These are phyloP conservation scores for Suillus weaverae DNA, from an alignment of 768 basidiomycete species.

Conservation along the genomic window DNA sequence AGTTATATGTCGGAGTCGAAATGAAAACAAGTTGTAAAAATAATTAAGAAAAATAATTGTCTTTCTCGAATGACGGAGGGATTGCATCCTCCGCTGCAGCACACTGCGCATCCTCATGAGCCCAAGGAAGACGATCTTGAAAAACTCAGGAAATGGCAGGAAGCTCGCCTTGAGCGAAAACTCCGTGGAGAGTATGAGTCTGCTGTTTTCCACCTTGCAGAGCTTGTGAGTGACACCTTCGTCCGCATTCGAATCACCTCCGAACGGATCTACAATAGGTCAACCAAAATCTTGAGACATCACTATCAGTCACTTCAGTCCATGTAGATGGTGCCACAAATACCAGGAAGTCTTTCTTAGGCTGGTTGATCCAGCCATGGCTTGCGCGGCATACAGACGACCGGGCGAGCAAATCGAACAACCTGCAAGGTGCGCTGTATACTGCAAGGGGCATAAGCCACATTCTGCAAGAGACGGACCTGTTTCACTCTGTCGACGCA, in stretches of 20 bases:
- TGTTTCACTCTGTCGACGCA: slow-evolving; percentile 70
- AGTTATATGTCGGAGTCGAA: background rate
- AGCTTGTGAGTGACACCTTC: slow-evolving; percentile 49
- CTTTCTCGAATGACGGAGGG: slow-evolving; percentile 6
- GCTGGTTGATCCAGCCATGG: slow-evolving; percentile 72
- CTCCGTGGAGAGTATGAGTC: slow-evolving; percentile 80
- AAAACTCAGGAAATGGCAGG: slow-evolving; percentile 67
- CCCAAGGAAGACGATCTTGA: slow-evolving; percentile 51
- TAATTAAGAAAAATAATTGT: background rate
- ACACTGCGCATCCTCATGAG: slow-evolving; percentile 56
- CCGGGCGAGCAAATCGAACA: slow-evolving; percentile 14
- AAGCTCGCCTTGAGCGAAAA: slow-evolving; percentile 67
- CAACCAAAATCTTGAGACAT: slow-evolving; percentile 62
- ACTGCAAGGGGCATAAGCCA: slow-evolving; percentile 67
- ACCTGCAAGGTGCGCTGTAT: slow-evolving; percentile 68
- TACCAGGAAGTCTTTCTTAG: slow-evolving; percentile 81
- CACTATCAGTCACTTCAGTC: slow-evolving; percentile 70
- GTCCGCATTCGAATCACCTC: background rate
- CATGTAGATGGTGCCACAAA: slow-evolving; percentile 74
- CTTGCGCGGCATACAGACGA: slow-evolving; percentile 32
- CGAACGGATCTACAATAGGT: slow-evolving; percentile 44
- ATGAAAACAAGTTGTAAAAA: background rate
- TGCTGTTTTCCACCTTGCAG: slow-evolving; percentile 57
- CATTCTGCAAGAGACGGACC: slow-evolving; percentile 68
- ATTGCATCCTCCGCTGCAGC: slow-evolving; percentile 52